These are phyloP conservation scores for Aschersonia sp. DNA, from an alignment of 2,329 filamentous ascomycete genomes.

Conservation along the genomic window DNA sequence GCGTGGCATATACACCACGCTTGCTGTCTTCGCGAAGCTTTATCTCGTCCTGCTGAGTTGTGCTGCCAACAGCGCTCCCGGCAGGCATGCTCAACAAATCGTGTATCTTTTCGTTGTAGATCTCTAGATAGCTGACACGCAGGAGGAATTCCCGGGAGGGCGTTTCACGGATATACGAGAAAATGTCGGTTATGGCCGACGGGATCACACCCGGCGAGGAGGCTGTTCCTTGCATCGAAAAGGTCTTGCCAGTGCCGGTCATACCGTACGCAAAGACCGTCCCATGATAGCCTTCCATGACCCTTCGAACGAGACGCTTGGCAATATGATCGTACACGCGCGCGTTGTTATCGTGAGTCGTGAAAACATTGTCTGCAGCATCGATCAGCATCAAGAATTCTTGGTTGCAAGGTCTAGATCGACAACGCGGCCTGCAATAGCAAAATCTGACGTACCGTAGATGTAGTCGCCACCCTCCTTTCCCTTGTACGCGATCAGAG, in stretches of 20 bases:
- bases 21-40: constrained; percentile 95
- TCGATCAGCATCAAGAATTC: background rate
- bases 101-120: constrained; percentile 97
- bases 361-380: constrained; percentile 80
- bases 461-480: constrained; percentile 85
- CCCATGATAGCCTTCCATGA: constrained; percentile 98
- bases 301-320: constrained; percentile 83
- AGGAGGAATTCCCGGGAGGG: constrained; percentile 87
- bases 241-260: constrained; percentile 98
- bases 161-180: constrained; percentile 96
- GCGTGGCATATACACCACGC: constrained; percentile 88
- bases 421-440: no score
- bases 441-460: constrained; percentile 51
- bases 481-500: constrained; percentile 70
- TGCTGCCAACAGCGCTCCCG: constrained; percentile 37
- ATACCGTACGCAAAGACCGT: constrained; percentile 98
- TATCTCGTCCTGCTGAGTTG: constrained; percentile 69
- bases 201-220: constrained; percentile 94
- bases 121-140: constrained; percentile 94
- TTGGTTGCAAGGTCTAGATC: no score
- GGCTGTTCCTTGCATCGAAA: constrained; percentile 97
- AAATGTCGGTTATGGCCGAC: constrained; percentile 94
- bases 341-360: constrained; percentile 83
- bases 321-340: constrained; percentile 90
- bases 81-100: constrained; percentile 72